Evolutionary conservation across 2,329 filamentous ascomycete genomes (phyloP).

Genomic region (Colletotrichum sp.): DNA sequence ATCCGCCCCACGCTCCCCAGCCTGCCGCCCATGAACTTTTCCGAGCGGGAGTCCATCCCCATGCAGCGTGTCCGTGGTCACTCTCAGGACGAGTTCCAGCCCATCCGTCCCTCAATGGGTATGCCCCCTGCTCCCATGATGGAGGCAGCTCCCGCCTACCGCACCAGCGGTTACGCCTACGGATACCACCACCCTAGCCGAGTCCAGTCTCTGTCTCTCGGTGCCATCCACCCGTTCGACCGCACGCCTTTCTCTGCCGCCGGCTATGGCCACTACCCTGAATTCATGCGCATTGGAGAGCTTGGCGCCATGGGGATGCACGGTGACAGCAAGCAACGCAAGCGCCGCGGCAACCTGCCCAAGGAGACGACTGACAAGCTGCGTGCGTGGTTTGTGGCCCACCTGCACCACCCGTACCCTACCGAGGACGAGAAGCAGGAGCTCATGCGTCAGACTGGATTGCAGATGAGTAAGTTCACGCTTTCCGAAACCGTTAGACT

Average conservation of each 20-base stretch:
- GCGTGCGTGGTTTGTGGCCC: conserved; percentile 79
- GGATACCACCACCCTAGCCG: conserved; percentile 48
- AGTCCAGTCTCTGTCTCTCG: conserved; percentile 51
- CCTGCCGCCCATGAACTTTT: conserved; percentile 41
- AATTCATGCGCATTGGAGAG: conserved; percentile 48
- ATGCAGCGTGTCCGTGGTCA: conserved; percentile 36
- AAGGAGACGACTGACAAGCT: conserved; percentile 87
- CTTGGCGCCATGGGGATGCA: conserved; percentile 39
- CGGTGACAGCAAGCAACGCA: conserved; percentile 58
- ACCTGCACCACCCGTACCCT: conserved; percentile 82
- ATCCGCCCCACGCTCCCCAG: conserved; percentile 43
- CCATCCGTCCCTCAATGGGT: conserved; percentile 32
- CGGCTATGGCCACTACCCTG: conserved; percentile 46
- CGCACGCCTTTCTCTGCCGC: conserved; percentile 47
- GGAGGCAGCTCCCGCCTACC: conserved; percentile 38
- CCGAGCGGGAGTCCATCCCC: conserved; percentile 37
- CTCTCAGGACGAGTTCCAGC: conserved; percentile 39
- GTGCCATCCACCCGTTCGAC: conserved; percentile 48
- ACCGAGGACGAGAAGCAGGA: conserved; percentile 80
- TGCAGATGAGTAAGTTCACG: conserved; percentile 74
- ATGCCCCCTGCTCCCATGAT: conserved; percentile 29
- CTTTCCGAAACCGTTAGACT: background rate
- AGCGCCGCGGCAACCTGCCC: conserved; percentile 84
- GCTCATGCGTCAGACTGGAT: conserved; percentile 75
- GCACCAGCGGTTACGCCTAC: conserved; percentile 38